Conservation (phyloP, 805 yeast species). For the Wickerhamomyces canadensis region DNA sequence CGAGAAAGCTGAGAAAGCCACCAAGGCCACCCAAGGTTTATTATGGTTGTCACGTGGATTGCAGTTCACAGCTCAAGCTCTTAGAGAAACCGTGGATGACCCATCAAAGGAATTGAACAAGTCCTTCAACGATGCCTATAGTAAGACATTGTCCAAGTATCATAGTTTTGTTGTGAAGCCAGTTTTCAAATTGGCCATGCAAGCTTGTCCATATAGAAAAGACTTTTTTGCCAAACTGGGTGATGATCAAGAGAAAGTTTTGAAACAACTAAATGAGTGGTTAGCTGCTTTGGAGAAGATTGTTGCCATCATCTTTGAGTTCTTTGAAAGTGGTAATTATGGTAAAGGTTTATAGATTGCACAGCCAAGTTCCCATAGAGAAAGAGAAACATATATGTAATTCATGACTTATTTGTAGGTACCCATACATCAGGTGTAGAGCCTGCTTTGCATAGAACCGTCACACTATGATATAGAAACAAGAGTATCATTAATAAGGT, state of each 20-base stretch:
- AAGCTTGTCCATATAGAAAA: constrained; percentile 87
- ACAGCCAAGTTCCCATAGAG: no score
- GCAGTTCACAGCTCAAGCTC: constrained; percentile 85
- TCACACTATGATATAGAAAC: no score
- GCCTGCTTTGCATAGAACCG: no score
- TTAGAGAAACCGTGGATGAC: constrained; percentile 69
- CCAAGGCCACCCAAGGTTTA: constrained; percentile 85
- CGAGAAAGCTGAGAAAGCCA: constrained; percentile 58
- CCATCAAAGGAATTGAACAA: constrained; percentile 59
- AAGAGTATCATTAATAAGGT: no score
- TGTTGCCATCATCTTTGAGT: constrained; percentile 67
- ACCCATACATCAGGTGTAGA: no score
- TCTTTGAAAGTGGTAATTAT: constrained; percentile 74
- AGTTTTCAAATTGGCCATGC: constrained; percentile 89
- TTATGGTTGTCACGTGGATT: constrained; percentile 84
- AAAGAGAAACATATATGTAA: no score
- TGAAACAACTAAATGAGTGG: constrained; percentile 65
- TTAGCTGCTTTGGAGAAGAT: constrained; percentile 68
- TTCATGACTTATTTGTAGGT: no score
- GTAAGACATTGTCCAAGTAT: constrained; percentile 72
- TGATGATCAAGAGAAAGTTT: constrained; percentile 61
- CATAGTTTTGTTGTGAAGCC: constrained; percentile 82
- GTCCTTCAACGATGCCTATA: constrained; percentile 81
- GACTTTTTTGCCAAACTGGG: constrained; percentile 83
- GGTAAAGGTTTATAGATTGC: constrained; percentile 79